Evolutionary conservation across 1,284 basidiomycete genomes (phyloP).

Genomic region (Microbotryum saponariae): DNA sequence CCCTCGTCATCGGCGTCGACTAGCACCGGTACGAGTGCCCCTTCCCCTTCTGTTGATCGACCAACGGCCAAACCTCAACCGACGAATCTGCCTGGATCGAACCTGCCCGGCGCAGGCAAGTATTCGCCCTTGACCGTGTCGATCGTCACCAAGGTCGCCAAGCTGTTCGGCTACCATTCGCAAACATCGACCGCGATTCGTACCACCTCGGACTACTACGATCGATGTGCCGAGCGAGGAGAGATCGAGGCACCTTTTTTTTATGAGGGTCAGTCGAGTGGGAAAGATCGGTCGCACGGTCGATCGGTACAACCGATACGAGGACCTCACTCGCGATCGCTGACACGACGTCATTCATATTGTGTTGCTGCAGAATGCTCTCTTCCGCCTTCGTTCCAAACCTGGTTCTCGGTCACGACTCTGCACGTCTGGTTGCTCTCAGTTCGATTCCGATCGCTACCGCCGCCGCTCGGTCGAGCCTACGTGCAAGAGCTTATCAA

Average conservation of each 20-base stretch:
- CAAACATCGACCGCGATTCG: conserved; percentile 48
- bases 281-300: not conserved
- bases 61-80: conserved; percentile 18
- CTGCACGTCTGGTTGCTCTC: conserved; percentile 87
- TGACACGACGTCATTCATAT: not conserved
- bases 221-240: conserved; percentile 47
- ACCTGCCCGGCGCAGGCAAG: conserved; percentile 21
- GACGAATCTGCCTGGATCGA: conserved; percentile 29
- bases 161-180: conserved; percentile 50
- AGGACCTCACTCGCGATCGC: too few relatives aligned
- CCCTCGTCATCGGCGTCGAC: too few relatives aligned
- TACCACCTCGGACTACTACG: conserved; percentile 50
- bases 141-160: conserved; percentile 41
- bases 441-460: conserved; percentile 77
- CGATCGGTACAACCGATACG: not conserved
- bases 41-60: conserved; percentile 4
- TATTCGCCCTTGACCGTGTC: conserved; percentile 32
- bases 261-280: conserved; percentile 36
- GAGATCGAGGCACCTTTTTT: conserved; percentile 45
- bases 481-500: conserved; percentile 78
- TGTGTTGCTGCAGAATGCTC: conserved; percentile 56
- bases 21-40: not conserved
- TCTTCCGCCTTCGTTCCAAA: conserved; percentile 89
- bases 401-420: conserved; percentile 93
- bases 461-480: conserved; percentile 54